Conservation (phyloP, 257 asterid genomes). For the Cinchona pubescens region DNA sequence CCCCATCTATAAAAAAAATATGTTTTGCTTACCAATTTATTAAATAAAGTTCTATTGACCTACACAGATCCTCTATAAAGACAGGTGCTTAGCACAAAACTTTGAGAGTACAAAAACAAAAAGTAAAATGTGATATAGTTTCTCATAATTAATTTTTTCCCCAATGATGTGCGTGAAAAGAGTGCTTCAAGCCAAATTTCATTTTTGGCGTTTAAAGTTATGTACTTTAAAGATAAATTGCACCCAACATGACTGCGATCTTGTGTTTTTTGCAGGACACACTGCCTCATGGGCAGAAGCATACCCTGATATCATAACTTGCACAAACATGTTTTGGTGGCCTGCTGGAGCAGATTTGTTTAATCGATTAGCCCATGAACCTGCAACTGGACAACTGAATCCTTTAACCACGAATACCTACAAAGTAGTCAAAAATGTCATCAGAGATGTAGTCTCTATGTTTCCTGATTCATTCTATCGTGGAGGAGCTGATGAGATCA, state of each 20-base stretch:
- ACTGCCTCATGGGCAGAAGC: conserved; percentile 95
- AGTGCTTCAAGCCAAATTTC: neutral
- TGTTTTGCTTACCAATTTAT: no score
- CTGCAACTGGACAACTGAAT: conserved; percentile 87
- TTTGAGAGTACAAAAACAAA: no score
- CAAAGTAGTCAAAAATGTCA: conserved; percentile 55
- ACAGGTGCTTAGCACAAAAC: no score
- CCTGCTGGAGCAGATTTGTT: conserved; percentile 64
- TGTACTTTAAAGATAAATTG: neutral
- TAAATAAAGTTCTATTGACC: no score
- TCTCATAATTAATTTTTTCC: no score
- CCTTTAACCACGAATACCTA: conserved; percentile 73
- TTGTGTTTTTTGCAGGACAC: conserved; percentile 60
- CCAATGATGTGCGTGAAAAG: no score
- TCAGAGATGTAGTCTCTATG: conserved; percentile 49
- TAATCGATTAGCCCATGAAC: conserved; percentile 75
- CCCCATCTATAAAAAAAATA: no score
- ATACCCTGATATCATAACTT: conserved; percentile 72
- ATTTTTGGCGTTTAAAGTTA: neutral
- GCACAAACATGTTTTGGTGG: conserved; percentile 84
- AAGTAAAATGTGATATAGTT: no score
- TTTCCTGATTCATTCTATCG: conserved; percentile 78
- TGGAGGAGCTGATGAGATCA: conserved; percentile 81
- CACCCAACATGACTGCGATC: neutral
- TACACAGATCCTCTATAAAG: no score